Percentiles rank a stretch among this genome's conserved stretches.
Evolutionary conservation across 2,329 filamentous ascomycete genomes (phyloP).

Genomic region (Tolypocladium tropicale): DNA sequence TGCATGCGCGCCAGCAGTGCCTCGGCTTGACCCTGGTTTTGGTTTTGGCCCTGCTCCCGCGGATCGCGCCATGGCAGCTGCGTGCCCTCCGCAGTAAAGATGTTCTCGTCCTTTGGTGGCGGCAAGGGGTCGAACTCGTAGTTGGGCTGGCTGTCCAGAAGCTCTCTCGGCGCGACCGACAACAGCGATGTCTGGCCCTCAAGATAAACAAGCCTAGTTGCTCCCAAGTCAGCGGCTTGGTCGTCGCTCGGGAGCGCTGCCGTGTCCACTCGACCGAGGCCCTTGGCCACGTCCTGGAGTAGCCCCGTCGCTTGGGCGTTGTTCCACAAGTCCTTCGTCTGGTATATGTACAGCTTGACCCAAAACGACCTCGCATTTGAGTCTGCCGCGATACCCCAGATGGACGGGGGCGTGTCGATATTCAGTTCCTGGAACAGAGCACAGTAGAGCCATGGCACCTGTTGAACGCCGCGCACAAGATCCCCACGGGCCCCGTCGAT

Average conservation of each 20-base stretch:
- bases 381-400: slow-evolving; percentile 70
- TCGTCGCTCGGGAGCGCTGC: slow-evolving; percentile 27
- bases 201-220: slow-evolving; percentile 69
- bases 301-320: slow-evolving; percentile 59
- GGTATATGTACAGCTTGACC: slow-evolving; percentile 63
- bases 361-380: slow-evolving; percentile 54
- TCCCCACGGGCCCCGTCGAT: slow-evolving; percentile 52
- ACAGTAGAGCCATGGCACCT: slow-evolving; percentile 76
- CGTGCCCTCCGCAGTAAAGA: slow-evolving; percentile 35
- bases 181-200: slow-evolving; percentile 66
- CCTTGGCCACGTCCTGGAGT: slow-evolving; percentile 58
- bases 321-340: slow-evolving; percentile 79
- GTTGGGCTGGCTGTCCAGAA: slow-evolving; percentile 55
- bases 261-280: slow-evolving; percentile 33
- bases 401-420: slow-evolving; percentile 63
- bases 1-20: slow-evolving; percentile 17
- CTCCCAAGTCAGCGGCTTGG: slow-evolving; percentile 30
- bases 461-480: slow-evolving; percentile 57
- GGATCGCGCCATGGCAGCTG: slow-evolving; percentile 29
- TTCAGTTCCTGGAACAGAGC: slow-evolving; percentile 71
- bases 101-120: slow-evolving; percentile 46
- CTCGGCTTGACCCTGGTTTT: slow-evolving; percentile 5
- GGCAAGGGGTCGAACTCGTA: slow-evolving; percentile 77
- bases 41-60: slow-evolving; percentile 8
- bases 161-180: slow-evolving; percentile 52